Base-by-base conservation (phyloP, 306 rosid species). In the Echinosophora koreensis region DNA sequence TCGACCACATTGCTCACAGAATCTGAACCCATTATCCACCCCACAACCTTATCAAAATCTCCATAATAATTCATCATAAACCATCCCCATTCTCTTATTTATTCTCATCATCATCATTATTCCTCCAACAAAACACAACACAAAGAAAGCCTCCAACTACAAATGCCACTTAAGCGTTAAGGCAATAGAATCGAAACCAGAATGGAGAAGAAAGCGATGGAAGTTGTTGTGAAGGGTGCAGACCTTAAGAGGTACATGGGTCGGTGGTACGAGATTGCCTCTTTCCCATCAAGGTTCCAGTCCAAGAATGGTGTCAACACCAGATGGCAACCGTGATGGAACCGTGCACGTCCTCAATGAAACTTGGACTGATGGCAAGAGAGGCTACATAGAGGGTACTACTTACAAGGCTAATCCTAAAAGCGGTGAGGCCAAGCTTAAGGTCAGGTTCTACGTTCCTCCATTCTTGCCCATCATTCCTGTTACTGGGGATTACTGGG, bases 241-340 rank as follows among this genome's bases (percentile, higher is more conserved):
- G 97, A 95, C 73, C 1, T 95, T 22, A 32, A 83, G 73, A 67
- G 92, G 18, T 95, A 92, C 87, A 90, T 88, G 96, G 99, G 99
- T 5, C 84, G 97, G 2, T 95, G 99, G 99, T 95, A 92, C 63
- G 99, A 95, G 80, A 95, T 95, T 14, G 97, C 97, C 0, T 95
- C 92, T 9, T 88, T 92, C 66, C 99, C 97, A 14, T 90, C 97
- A 2, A 8, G 49, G 30, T 86, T 86, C 79, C 97, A 95, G 55
- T 97, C 97, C 5, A 89, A 55, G 49, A 76, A 71, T 46, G 99
- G 99, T 0, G 84, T 41, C 4, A 27, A 92, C 82, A 95, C 99
- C 1, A 83, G 97, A 72, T 0, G 92, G 92, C 96, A 84, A 87
- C 15, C 85, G 83, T 0, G 97, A 92, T 10, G 90, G 94, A 2